phyloP scores from a whole-genome alignment of 129 eudicot species.

The Cynara cardunculus region DNA sequence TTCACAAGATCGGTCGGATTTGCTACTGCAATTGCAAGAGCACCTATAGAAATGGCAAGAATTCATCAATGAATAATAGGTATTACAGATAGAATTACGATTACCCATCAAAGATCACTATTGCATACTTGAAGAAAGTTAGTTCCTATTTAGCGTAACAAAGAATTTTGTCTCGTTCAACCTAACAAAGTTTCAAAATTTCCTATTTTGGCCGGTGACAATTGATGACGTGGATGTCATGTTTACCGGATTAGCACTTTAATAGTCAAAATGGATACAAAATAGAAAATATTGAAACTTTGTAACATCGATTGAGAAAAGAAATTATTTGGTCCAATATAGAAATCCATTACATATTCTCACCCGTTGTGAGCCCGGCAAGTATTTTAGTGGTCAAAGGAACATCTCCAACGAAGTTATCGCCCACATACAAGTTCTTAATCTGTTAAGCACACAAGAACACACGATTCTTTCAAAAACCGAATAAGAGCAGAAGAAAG shows the following conservation, averaged over 20 bases:
- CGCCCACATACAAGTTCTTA: slow-evolving; percentile 69
- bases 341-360: slow-evolving; percentile 13
- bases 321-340: background rate
- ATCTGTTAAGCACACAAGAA: slow-evolving; percentile 39
- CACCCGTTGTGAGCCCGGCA: slow-evolving; percentile 88
- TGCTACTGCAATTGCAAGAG: slow-evolving; percentile 62
- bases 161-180: background rate
- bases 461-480: background rate
- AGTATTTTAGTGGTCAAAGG: slow-evolving; percentile 78
- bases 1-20: slow-evolving; percentile 88
- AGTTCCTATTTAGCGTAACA: background rate
- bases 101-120: background rate
- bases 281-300: background rate
- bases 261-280: background rate
- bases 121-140: background rate
- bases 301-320: background rate
- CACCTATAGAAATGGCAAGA: slow-evolving; percentile 40
- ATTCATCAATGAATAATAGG: slow-evolving; percentile 11
- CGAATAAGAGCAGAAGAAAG: background rate
- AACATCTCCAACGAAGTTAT: slow-evolving; percentile 75
- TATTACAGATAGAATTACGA: background rate
- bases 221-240: background rate
- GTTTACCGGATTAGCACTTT: background rate
- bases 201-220: background rate
- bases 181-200: background rate